A percentile compares a stretch with the other conserved stretches of the same genome.
Conservation (phyloP, 1,284 basidiomycete species). For the Ceratobasidium sp. region DNA sequence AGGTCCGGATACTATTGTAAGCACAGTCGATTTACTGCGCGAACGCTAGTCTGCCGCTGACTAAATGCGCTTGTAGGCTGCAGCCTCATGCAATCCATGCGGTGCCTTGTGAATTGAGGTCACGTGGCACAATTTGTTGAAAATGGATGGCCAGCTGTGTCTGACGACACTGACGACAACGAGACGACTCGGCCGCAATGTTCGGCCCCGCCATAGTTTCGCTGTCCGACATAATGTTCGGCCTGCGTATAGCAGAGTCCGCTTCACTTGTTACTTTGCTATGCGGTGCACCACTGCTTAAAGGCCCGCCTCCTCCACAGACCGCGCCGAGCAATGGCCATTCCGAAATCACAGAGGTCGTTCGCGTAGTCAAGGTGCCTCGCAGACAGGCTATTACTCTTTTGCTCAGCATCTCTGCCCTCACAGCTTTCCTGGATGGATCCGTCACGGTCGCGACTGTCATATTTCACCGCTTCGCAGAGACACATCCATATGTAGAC, state of each 20-base stretch:
- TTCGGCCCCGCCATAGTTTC: not conserved
- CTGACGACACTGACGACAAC: conserved; percentile 1
- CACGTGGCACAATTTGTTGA: not conserved
- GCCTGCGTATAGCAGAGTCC: conserved; percentile 14
- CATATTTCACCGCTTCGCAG: conserved; percentile 70
- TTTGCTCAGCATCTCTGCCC: conserved; percentile 62
- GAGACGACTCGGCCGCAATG: not conserved
- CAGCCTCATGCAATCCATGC: no score
- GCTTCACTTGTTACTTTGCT: conserved; percentile 10
- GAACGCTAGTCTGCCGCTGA: no score
- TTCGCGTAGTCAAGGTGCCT: conserved; percentile 50
- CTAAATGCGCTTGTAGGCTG: not conserved
- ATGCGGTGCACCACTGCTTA: conserved; percentile 12
- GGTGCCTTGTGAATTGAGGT: no score
- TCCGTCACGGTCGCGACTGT: conserved; percentile 67
- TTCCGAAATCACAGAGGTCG: conserved; percentile 14
- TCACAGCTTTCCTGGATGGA: conserved; percentile 45
- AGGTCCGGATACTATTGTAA: no score
- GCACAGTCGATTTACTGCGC: no score
- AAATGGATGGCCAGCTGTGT: not conserved
- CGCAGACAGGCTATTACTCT: conserved; percentile 73
- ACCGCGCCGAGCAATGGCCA: conserved; percentile 1
- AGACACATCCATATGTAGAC: conserved; percentile 44
- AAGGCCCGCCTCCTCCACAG: not conserved
- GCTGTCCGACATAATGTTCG: conserved; percentile 7